A percentile compares a stretch with the other conserved stretches of the same genome.
Conservation (phyloP, 2,329 filamentous ascomycete species). For the Aspergillus fischeri region DNA sequence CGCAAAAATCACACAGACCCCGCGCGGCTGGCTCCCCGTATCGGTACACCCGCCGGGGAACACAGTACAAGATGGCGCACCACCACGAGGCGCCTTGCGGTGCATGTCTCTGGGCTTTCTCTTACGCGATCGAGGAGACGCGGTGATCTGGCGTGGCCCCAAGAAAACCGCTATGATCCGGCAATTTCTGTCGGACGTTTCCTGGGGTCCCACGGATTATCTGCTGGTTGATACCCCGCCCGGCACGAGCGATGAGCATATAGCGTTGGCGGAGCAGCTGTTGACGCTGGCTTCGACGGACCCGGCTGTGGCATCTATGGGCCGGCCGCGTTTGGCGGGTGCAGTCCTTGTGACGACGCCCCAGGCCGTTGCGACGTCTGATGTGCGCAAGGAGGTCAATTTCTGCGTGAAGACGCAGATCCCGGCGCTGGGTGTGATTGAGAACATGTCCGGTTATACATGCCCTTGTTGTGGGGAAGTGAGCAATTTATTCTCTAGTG, state of each 20-base stretch:
- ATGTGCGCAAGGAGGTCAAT: conserved; percentile 92
- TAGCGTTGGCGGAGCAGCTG: conserved; percentile 84
- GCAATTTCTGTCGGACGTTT: conserved; percentile 88
- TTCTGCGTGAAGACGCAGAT: conserved; percentile 84
- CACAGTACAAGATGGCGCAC: conserved; percentile 13
- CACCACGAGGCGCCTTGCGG: conserved; percentile 38
- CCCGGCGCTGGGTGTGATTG: conserved; percentile 78
- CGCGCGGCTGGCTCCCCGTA: conserved; percentile 89
- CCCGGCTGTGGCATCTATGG: conserved; percentile 12
- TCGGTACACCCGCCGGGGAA: conserved; percentile 7
- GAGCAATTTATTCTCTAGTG: conserved; percentile 88
- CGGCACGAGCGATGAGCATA: conserved; percentile 95
- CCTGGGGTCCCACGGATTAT: conserved; percentile 84
- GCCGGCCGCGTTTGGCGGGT: conserved; percentile 65
- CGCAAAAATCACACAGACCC: conserved; percentile 84
- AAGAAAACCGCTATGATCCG: conserved; percentile 99
- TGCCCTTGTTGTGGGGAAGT: conserved; percentile 69
- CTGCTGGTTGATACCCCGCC: conserved; percentile 94
- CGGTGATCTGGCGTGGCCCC: conserved; percentile 94
- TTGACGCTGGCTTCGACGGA: conserved; percentile 45
- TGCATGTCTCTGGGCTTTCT: conserved; percentile 96
- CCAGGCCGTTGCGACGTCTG: conserved; percentile 86
- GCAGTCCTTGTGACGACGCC: conserved; percentile 95
- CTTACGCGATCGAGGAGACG: conserved; percentile 75
- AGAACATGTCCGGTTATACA: conserved; percentile 73